Base-by-base conservation (phyloP, 108 stramenopile species). In the Nitzschia inconspicua region DNA sequence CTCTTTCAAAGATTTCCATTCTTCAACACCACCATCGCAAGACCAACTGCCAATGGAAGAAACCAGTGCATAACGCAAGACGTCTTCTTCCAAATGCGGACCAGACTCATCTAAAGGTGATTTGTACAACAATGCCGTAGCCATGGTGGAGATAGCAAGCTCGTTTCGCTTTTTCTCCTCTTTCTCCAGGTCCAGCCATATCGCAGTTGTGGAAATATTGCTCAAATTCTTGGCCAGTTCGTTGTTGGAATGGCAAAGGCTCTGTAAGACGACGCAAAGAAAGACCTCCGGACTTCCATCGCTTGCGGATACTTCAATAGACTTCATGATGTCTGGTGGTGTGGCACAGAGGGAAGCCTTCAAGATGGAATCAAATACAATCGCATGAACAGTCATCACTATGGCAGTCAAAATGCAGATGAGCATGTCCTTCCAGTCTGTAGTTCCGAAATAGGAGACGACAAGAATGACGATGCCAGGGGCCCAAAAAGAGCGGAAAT, bases 71-170 rank as follows among this genome's bases (percentile, higher is more conserved):
- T 70, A 36, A 35, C 75, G 67, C 20, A 82, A 44, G 39, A 77
- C 24, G 46, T 82, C 80, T 18, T 77, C 69, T 50, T 82, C 80
- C 1, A 82, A 37, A 34, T 60, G 60, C n/a, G 68, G 54, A 1
- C 62, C 54, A 6, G 47, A 20, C 44, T 70, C 68, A 22, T 70
- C 68, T 20, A 24, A 25, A 9, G 8, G 27, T 1, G 57, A 47
- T 36, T 65, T 69, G 16, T 46, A 34, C 26, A 69, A 34, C 4
- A 76, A 63, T 0, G 44, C 58, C 6, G 30, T 14, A 20, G 68
- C 75, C 75, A 76, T 60, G 14, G 27, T 40, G 22, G 44, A 41
- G 3, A 44, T 58, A 11, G 60, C 63, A n/a, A 14, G 19, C 5
- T 61, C 49, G 22, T 60, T 60, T n/a, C 55, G 36, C 31, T 34